These are phyloP conservation scores for Leucocoprinus birnbaumii DNA, from an alignment of 768 basidiomycete species.

Conservation along the genomic window DNA sequence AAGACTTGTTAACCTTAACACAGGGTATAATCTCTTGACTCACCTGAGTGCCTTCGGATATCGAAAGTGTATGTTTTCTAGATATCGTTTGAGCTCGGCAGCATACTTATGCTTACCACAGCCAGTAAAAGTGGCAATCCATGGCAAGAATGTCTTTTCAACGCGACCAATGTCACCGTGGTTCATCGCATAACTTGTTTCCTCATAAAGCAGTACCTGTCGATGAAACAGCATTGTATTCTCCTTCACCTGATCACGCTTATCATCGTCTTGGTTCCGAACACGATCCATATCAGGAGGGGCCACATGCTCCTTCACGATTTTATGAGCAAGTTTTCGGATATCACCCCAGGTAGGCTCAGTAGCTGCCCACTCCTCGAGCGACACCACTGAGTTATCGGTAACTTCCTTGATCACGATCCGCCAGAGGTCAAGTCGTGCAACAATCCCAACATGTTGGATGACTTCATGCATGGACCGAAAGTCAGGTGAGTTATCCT, in stretches of 20 bases:
- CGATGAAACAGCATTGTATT: constrained; percentile 18
- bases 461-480: constrained; percentile 33
- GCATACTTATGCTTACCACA: constrained; percentile 35
- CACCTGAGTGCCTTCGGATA: constrained; percentile 19
- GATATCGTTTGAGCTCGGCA: constrained; percentile 22
- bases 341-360: background rate
- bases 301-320: background rate
- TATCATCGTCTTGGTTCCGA: background rate
- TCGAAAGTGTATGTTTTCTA: constrained; percentile 21
- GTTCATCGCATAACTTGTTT: constrained; percentile 31
- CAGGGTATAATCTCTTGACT: background rate
- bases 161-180: constrained; percentile 27
- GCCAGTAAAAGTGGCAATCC: constrained; percentile 25
- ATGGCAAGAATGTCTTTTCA: constrained; percentile 20
- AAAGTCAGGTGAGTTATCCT: constrained; percentile 29
- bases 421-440: constrained; percentile 27
- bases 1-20: too few relatives aligned
- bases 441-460: constrained; percentile 22
- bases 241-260: background rate
- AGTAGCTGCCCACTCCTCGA: background rate
- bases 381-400: background rate
- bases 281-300: background rate
- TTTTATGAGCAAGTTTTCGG: background rate
- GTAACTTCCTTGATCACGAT: constrained; percentile 11
- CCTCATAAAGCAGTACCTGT: constrained; percentile 37